Base-by-base conservation (phyloP, 192 early-diverging fungal genomes). In the Entophlyctis luteolus region DNA sequence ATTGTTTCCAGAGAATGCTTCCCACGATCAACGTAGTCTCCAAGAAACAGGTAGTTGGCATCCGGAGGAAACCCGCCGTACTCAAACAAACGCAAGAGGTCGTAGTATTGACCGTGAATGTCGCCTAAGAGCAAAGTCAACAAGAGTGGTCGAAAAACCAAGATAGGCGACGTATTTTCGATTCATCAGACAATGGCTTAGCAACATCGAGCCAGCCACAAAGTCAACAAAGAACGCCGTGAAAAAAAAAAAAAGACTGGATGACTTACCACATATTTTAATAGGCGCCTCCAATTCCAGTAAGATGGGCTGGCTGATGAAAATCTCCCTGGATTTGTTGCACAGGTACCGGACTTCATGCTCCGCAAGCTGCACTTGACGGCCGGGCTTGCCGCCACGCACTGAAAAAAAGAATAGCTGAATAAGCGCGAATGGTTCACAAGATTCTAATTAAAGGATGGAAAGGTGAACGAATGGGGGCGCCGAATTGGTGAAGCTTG, bases 1-100 rank as follows among this genome's bases (percentile, higher is more conserved):
- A 98, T 98, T 18, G 93, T 95, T 75, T 98, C 95, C 35, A 98
- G 79, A 29, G 91, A 94, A 79, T 98, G 95, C 73, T 98, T 98
- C 54, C 95, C 95, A 55, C 95, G 85, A 74, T 98, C 95, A 48
- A 98, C 95, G 75, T 98, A 98, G 75, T 98, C 95, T 38, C 95
- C 95, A 72, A 98, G 76, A 75, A 98, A 98, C 49, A 98, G 84
- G 67, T 95, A 98, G 82, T 95, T 98, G 39, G 93, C 88, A 70
- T 95, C 91, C 0, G 93, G 93, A 23, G 95, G 95, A 78, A 94
- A 94, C 36, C 93, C 95, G 54, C 93, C 93, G 77, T 95, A 93
- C 65, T 98, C 93, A 68, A 98, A 98, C 48, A 95, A 79, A 39
- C 95, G 88, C 59, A 97, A 79, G 25, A 97, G 86, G 76, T 97